Base-by-base conservation (phyloP, 2,329 filamentous ascomycete species). In the Diaporthe caulivora region DNA sequence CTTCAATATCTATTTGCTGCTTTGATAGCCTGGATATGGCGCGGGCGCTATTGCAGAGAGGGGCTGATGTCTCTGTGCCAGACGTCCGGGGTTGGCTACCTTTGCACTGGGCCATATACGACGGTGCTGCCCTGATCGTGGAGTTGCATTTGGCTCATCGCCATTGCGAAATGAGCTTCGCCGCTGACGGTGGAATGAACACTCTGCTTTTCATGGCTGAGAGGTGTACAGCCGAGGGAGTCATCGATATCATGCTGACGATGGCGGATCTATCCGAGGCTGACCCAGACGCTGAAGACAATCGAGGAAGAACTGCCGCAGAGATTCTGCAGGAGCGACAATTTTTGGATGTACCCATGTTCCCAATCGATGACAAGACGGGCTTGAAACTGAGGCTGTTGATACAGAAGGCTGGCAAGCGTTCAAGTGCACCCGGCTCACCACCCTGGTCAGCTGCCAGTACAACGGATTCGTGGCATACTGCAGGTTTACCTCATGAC, bases 21-120 rank as follows among this genome's bases (percentile, higher is more conserved):
- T 65, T 49, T 11, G 29, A 49, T 21, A 49, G 40, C 26, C 60
- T 44, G 4, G 18, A 3, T 7, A 49, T 65, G 3, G 60, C 60
- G 0, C 37, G n/a, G 10, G 1, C 10, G 0, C 37, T 65, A 3
- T 2, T 65, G 24, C 11, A 49, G 26, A 24, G 29, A 0, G 60
- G 60, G 0, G 37, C n/a, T 21, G 37, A 65, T 44, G 2, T 47
- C 1, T 24, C 21, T 24, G 4, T 65, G 0, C 1, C 62, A 6
- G 40, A 65, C n/a, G 44, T 10, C 24, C 29, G 31, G 18, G 62
- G 24, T 26, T 51, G 62, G 62, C 18, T 65, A 26, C 42, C 62
- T 6, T n/a, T 44, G 62, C 62, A 65, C 40, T 65, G 62, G 62
- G 62, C 42, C 11, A 21, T 51, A 13, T 65, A 65, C n/a, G 42